Evolutionary conservation across 2,329 filamentous ascomycete genomes (phyloP), one percentile per base, ranked within the genome.

Genomic region (Colletotrichum chrysophilum): DNA sequence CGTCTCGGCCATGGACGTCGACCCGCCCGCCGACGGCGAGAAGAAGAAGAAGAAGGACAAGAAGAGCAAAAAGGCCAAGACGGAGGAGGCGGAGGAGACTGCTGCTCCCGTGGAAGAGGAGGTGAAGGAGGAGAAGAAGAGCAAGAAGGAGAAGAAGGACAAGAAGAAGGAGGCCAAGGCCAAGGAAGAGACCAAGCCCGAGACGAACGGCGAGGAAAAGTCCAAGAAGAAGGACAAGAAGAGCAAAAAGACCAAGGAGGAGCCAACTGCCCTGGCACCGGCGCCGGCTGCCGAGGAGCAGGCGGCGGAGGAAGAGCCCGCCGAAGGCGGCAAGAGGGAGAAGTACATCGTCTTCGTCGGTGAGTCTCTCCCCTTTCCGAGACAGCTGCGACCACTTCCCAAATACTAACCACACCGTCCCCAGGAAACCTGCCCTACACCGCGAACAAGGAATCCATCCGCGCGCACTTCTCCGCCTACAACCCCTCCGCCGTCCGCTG

Each of bases 381-480:
- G 32, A 34, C 32, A 34, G 0, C 77, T 75, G 8, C 21, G 32
- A 18, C 3, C 4, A 18, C 16, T 43, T 18, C 16, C 36, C 36
- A 43, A 38, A n/a, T n/a, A 43, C 61, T 28, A 5, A 65, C n/a
- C 34, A 9, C 10, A 12, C 18, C 43, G 13, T 14, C 78, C 36
- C 77, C 24, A 77, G 95, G 96, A 83, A 98, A 98, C 86, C 93
- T 98, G 7, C 96, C 96, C 66, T 98, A 92, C 90, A 93, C 90
- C 76, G 94, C 95, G 55, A 98, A 94, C 5, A 89, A 90, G 67
- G 91, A 91, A 66, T 89, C 92, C 56, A 90, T 98, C 77, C 86
- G 87, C 73, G 88, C 91, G 74, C 96, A 98, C 87, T 98, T 98
- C 84, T 89, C 92, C 56, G 92, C 94, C 77, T 91, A 98, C 78